Conservation (phyloP, 495 filamentous ascomycete genomes). For the Penicillium mononematosum region DNA sequence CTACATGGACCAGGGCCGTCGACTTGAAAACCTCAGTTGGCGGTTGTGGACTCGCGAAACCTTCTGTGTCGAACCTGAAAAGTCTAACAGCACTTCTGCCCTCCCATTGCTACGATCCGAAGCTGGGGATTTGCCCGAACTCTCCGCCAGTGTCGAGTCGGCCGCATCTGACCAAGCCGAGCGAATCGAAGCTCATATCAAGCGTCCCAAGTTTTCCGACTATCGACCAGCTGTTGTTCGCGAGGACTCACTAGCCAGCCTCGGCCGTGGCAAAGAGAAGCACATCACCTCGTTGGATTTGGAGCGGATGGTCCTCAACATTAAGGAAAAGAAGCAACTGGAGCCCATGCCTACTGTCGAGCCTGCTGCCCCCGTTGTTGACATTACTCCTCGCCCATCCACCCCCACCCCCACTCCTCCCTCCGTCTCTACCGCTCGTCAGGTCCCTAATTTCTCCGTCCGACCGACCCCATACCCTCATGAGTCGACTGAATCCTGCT, state of each 20-base stretch:
- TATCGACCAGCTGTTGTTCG: slow-evolving; percentile 47
- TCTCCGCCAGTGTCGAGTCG: slow-evolving; percentile 92
- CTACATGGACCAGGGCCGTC: slow-evolving; percentile 87
- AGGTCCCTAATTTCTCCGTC: slow-evolving; percentile 17
- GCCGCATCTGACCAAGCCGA: slow-evolving; percentile 70
- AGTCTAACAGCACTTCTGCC: slow-evolving; percentile 45
- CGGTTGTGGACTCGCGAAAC: slow-evolving; percentile 94
- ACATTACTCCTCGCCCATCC: slow-evolving; percentile 47
- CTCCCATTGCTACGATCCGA: slow-evolving; percentile 45
- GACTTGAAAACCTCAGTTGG: slow-evolving; percentile 95
- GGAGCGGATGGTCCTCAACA: slow-evolving; percentile 87
- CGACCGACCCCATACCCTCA: slow-evolving; percentile 28
- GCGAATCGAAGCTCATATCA: slow-evolving; percentile 63
- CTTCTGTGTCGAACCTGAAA: slow-evolving; percentile 82
- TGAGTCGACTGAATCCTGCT: slow-evolving; percentile 54
- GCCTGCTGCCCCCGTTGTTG: slow-evolving; percentile 50
- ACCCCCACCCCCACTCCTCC: slow-evolving; percentile 46
- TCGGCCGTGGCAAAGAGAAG: slow-evolving; percentile 73
- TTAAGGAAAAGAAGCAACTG: slow-evolving; percentile 75
- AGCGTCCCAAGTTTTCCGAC: slow-evolving; percentile 48
- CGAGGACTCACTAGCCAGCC: slow-evolving; percentile 48
- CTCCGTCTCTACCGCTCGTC: slow-evolving; percentile 32
- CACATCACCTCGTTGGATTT: slow-evolving; percentile 87
- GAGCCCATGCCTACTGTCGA: slow-evolving; percentile 51
- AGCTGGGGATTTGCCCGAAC: slow-evolving; percentile 66